Conservation (phyloP, 176 grass and related monocot species). For the Oryza glaberrima region DNA sequence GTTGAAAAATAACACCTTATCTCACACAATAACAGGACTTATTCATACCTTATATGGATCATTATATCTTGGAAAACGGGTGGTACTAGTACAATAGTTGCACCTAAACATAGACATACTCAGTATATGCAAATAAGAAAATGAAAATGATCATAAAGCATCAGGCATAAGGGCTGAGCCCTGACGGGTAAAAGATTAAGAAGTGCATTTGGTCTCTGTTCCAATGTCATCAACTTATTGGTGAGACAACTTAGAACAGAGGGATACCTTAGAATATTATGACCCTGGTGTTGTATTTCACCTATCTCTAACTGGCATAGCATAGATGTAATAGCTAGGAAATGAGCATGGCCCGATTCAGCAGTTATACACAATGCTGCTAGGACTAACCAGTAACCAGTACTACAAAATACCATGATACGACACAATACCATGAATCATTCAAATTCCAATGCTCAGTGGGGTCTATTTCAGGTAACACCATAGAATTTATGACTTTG, state of each 20-base stretch:
- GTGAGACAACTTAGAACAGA: neutral
- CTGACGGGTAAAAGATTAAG: neutral
- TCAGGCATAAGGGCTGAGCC: constrained; percentile 9
- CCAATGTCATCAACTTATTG: constrained; percentile 7
- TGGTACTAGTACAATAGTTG: constrained; percentile 69
- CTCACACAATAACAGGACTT: constrained; percentile 27
- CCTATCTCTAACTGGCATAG: neutral
- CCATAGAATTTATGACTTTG: neutral
- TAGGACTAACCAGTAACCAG: neutral
- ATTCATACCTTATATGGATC: constrained; percentile 85
- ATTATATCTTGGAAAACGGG: constrained; percentile 92
- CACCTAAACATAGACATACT: constrained; percentile 65
- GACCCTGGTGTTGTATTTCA: neutral
- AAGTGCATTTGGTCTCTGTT: neutral
- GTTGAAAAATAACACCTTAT: constrained; percentile 26
- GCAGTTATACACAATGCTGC: neutral
- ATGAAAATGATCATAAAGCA: neutral
- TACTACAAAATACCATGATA: constrained; percentile 37
- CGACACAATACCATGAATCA: neutral
- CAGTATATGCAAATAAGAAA: constrained; percentile 35
- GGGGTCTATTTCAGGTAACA: neutral
- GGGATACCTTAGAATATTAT: neutral
- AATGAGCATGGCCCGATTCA: neutral
- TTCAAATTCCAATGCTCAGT: neutral
- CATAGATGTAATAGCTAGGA: neutral